Evolutionary conservation across 331 rosid genomes (phyloP).

Genomic region (Cydonia oblonga): DNA sequence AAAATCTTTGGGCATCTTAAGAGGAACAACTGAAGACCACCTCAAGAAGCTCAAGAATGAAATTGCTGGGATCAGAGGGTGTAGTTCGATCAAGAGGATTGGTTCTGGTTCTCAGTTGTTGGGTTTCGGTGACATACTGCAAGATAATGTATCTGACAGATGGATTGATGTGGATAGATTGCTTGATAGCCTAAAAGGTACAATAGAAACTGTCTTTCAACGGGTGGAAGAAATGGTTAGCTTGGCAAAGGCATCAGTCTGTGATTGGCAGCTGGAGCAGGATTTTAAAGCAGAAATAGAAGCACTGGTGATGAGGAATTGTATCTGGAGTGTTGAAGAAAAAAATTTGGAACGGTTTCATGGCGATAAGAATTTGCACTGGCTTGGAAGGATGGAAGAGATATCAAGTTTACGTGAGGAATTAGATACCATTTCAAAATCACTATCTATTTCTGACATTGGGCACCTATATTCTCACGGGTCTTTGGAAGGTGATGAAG

Average conservation of each 20-base stretch:
- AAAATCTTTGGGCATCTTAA: constrained; percentile 32
- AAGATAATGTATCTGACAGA: constrained; percentile 41
- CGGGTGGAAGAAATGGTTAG: constrained; percentile 31
- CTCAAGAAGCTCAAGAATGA: constrained; percentile 53
- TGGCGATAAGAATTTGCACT: constrained; percentile 27
- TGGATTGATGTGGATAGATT: constrained; percentile 36
- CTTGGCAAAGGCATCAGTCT: constrained; percentile 34
- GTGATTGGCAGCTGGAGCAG: constrained; percentile 57
- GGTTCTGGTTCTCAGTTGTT: constrained; percentile 49
- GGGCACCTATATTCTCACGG: constrained; percentile 55
- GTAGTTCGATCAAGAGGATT: constrained; percentile 31
- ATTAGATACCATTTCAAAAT: constrained; percentile 46
- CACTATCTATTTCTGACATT: constrained; percentile 38
- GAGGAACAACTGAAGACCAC: constrained; percentile 27
- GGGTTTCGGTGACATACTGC: constrained; percentile 61
- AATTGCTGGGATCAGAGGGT: constrained; percentile 36
- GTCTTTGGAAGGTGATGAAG: constrained; percentile 55
- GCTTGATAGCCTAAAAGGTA: constrained; percentile 33
- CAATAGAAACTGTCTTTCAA: constrained; percentile 26
- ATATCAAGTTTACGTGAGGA: constrained; percentile 60
- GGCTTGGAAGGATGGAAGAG: constrained; percentile 38
- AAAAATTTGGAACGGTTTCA: constrained; percentile 24
- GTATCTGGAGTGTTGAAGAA: constrained; percentile 41
- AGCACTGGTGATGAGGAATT: constrained; percentile 39
- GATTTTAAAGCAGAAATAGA: constrained; percentile 62